Conservation (phyloP, 352 stramenopile genomes). For the Phytophthora pinifolia region DNA sequence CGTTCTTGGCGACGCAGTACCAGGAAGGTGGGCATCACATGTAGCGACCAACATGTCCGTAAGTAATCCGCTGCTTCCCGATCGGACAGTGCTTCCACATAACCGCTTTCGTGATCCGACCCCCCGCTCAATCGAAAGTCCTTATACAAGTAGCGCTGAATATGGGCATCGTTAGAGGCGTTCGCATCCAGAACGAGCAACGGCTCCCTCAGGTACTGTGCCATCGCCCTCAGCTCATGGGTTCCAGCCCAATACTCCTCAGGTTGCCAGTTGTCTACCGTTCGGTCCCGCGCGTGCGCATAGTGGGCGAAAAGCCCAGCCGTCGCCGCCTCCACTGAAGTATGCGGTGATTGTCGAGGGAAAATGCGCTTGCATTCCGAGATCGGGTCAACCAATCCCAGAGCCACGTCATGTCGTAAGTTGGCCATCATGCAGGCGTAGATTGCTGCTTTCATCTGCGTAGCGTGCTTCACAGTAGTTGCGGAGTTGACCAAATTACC, state of each 20-base stretch:
- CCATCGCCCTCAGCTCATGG: constrained; percentile 1
- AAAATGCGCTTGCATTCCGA: background rate
- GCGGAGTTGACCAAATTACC: background rate
- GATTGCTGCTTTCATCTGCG: background rate
- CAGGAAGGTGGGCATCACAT: constrained; percentile 2
- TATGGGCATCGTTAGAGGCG: background rate
- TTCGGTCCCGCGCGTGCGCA: background rate
- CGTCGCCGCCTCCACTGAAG: background rate
- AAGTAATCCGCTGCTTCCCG: constrained; percentile 1
- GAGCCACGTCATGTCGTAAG: background rate
- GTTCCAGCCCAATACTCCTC: background rate
- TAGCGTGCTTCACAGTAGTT: background rate
- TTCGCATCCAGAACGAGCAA: background rate
- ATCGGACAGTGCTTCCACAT: background rate
- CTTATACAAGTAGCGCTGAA: constrained; percentile 7
- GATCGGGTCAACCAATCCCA: background rate
- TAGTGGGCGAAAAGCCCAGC: background rate
- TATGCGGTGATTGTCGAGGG: background rate
- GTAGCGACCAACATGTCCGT: background rate
- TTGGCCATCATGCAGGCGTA: constrained; percentile 8
- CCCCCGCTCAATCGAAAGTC: background rate
- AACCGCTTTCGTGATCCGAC: constrained; percentile 1
- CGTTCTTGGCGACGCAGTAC: background rate
- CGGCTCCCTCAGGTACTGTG: constrained; percentile 1
- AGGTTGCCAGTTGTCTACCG: too few relatives aligned